Conservation (phyloP, 495 filamentous ascomycete genomes). For the Aspergillus carlsbadensis region DNA sequence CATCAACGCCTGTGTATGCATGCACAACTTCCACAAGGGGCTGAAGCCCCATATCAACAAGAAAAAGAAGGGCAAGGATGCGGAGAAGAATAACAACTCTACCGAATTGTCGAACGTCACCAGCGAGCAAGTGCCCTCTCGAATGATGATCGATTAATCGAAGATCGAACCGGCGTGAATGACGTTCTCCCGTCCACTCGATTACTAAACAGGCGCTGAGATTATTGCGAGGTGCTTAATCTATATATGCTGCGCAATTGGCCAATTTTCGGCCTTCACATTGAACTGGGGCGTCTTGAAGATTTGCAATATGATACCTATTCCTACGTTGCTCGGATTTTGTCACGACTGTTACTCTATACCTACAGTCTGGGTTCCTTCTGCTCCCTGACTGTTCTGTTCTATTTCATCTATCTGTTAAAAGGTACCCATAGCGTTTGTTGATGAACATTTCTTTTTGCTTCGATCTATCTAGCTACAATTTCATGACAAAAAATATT, state of each 20-base stretch:
- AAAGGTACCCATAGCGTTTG: constrained; percentile 18
- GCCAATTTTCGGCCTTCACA: constrained; percentile 18
- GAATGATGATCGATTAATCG: constrained; percentile 87
- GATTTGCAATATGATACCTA: constrained; percentile 40
- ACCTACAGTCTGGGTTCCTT: constrained; percentile 21
- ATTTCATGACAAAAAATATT: constrained; percentile 19
- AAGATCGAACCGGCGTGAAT: constrained; percentile 2
- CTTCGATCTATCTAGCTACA: constrained; percentile 2
- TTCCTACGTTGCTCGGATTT: constrained; percentile 23
- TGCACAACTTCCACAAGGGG: constrained; percentile 85
- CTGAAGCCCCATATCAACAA: constrained; percentile 81
- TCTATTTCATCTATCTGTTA: constrained; percentile 26
- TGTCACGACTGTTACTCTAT: constrained; percentile 27
- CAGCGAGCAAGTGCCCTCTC: constrained; percentile 52
- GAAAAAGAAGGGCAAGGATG: constrained; percentile 57
- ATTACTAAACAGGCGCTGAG: neutral
- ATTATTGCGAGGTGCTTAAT: neutral
- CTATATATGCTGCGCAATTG: constrained; percentile 17
- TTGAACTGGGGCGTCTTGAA: constrained; percentile 27
- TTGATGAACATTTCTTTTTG: constrained; percentile 15
- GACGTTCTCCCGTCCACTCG: neutral
- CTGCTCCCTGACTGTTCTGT: constrained; percentile 16
- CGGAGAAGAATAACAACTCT: constrained; percentile 66
- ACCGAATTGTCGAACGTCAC: constrained; percentile 62
- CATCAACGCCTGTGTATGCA: constrained; percentile 81